Base-by-base conservation (phyloP, 805 yeast species). In the Lipomyces sp. region DNA sequence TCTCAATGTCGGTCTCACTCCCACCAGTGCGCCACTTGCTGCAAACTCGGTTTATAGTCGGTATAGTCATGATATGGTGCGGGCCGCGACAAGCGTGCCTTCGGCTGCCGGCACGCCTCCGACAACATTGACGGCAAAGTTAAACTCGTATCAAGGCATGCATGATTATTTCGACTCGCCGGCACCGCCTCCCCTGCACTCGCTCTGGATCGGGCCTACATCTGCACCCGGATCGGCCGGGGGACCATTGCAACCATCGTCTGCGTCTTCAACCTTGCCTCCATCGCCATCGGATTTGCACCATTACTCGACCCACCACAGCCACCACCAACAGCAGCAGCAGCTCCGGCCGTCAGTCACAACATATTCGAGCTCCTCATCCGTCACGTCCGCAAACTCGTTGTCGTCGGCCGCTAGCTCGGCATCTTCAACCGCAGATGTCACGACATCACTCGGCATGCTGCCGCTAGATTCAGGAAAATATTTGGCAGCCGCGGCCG, bases 91-190 rank as follows among this genome's bases (percentile, higher is more conserved):
- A 8, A 32, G 39, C 6, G 6, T 18, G 11, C 39, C 58, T 15
- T 30, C 30, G 39, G 5, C 39, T 15, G 10, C 62, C 58, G 56
- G 53, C 56, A 34, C 60, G 24, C 24, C 24, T 54, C 59, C 68
- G 64, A 57, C 66, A 61, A 62, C 69, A 50, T 58, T 65, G 50
- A 64, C 62, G 55, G 59, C 69, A 48, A 60, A 60, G 32, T 13
- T 64, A 32, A 60, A 37, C 35, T 33, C 50, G 4, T 63, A 45
- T 56, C 64, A 59, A n/a, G 34, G 51, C 3, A 66, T 66, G 66
- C 69, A 66, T 45, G 69, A 66, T 29, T 66, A 66, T 57, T 66
- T 66, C 39, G 69, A 66, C 42, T 13, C 64, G 2, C 63, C 62
- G 37, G 10, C 53, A 29, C 37, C 57, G 4, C 35, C n/a, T 37